Evolutionary conservation across 805 yeast genomes (phyloP).

Genomic region (Blastobotrys muscicola): DNA sequence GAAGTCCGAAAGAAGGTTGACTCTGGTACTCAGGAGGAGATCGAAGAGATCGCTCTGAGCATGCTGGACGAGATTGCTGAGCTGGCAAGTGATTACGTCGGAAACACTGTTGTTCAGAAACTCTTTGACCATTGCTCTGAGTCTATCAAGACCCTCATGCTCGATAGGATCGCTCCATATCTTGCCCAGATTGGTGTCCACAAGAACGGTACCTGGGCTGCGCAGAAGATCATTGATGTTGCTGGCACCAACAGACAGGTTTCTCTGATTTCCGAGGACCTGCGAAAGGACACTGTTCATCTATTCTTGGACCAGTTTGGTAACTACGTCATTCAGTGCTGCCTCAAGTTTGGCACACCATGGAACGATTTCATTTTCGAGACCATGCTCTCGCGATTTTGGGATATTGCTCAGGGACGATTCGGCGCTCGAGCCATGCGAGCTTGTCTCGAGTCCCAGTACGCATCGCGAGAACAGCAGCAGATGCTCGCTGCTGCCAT

Average conservation of each 20-base stretch:
- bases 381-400: conserved; percentile 63
- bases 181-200: conserved; percentile 90
- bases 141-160: conserved; percentile 68
- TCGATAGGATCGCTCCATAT: conserved; percentile 65
- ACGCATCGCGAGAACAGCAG: conserved; percentile 57
- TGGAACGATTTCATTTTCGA: conserved; percentile 86
- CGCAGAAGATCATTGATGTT: conserved; percentile 83
- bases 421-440: conserved; percentile 94
- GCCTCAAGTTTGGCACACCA: conserved; percentile 80
- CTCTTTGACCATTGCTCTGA: conserved; percentile 65
- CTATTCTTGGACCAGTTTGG: conserved; percentile 94
- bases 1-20: conserved; percentile 75
- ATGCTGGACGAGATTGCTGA: conserved; percentile 88
- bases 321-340: conserved; percentile 91
- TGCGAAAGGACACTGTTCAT: conserved; percentile 74
- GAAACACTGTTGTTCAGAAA: conserved; percentile 93
- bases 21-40: conserved; percentile 45
- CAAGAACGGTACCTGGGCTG: conserved; percentile 99
- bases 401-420: conserved; percentile 76
- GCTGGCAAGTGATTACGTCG: conserved; percentile 83
- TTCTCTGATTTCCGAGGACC: conserved; percentile 53
- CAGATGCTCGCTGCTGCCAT: conserved; percentile 68
- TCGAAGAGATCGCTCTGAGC: conserved; percentile 73
- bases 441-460: conserved; percentile 79
- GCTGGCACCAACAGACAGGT: conserved; percentile 56